Percentiles rank a stretch among this genome's conserved stretches.
These are phyloP conservation scores for Wallacemonas sp. DNA, from an alignment of 208 protist species.

Conservation along the genomic window DNA sequence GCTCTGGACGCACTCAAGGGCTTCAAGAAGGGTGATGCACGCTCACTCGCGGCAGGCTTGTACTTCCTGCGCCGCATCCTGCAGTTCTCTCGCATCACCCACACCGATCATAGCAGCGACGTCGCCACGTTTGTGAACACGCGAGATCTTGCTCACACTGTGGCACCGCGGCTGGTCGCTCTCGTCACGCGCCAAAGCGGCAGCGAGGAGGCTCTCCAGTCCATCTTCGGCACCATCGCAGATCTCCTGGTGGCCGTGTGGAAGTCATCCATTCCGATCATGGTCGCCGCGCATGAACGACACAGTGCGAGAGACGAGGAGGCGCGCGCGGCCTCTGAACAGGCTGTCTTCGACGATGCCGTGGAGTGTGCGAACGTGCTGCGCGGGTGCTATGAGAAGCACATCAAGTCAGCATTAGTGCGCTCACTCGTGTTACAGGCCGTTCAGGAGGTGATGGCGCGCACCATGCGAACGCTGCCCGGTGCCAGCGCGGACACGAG, in stretches of 20 bases:
- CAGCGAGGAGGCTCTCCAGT: conserved; percentile 68
- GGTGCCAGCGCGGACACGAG: conserved; percentile 3
- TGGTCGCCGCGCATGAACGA: too few relatives aligned
- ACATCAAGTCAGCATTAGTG: conserved; percentile 34
- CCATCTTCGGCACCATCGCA: conserved; percentile 55
- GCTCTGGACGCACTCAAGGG: conserved; percentile 44
- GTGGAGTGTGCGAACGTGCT: conserved; percentile 47
- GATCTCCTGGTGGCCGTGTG: conserved; percentile 63
- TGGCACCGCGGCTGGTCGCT: conserved; percentile 59
- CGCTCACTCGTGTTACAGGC: conserved; percentile 74
- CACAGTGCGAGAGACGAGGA: too few relatives aligned
- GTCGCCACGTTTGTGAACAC: conserved; percentile 68
- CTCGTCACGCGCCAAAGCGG: conserved; percentile 40
- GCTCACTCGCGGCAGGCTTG: conserved; percentile 47
- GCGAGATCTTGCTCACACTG: conserved; percentile 44
- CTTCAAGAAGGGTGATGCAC: conserved; percentile 34
- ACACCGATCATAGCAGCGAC: conserved; percentile 29
- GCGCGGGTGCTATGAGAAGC: conserved; percentile 10
- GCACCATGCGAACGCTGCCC: conserved; percentile 34
- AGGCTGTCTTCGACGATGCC: background rate
- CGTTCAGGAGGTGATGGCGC: conserved; percentile 73
- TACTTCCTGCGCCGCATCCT: conserved; percentile 62
- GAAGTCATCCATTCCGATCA: conserved; percentile 33
- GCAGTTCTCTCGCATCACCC: conserved; percentile 69
- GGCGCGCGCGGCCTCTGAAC: too few relatives aligned